phyloP scores from a whole-genome alignment of 2,329 filamentous ascomycete genomes.

The Xylariaceae sp. region DNA sequence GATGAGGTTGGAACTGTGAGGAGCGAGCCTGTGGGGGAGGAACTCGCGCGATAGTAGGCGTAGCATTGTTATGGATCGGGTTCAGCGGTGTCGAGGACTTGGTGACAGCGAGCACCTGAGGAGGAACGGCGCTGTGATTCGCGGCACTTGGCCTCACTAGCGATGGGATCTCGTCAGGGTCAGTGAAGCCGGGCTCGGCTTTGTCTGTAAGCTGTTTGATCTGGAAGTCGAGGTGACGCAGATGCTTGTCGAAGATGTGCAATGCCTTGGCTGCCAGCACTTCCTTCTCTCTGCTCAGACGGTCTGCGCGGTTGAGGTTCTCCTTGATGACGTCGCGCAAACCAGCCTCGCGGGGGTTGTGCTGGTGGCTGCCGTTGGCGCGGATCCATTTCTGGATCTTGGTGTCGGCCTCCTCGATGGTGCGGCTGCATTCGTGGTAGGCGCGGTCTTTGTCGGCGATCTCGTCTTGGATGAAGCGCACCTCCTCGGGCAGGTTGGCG shows the following conservation, averaged over 20 bases:
- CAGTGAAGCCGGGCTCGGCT: constrained; percentile 58
- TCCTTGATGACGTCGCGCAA: constrained; percentile 65
- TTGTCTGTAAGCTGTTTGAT: constrained; percentile 62
- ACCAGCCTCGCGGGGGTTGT: constrained; percentile 72
- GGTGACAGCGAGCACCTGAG: constrained; percentile 34
- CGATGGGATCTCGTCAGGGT: constrained; percentile 63
- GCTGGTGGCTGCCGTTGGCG: constrained; percentile 67
- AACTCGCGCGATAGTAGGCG: constrained; percentile 41
- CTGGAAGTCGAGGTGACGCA: constrained; percentile 59
- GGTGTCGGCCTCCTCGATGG: constrained; percentile 69
- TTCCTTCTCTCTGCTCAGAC: constrained; percentile 73
- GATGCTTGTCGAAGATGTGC: constrained; percentile 60
- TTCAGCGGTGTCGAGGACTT: constrained; percentile 37
- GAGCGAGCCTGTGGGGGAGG: constrained; percentile 48
- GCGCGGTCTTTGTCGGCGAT: constrained; percentile 75
- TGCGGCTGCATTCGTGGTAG: constrained; percentile 65
- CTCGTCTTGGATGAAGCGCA: constrained; percentile 80
- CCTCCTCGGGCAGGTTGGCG: constrained; percentile 77
- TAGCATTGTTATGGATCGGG: constrained; percentile 38
- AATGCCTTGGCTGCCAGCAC: constrained; percentile 64
- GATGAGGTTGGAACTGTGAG: constrained; percentile 46
- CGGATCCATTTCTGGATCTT: constrained; percentile 82
- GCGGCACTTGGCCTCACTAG: constrained; percentile 57
- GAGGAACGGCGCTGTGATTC: constrained; percentile 48
- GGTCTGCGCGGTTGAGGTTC: constrained; percentile 66